Evolutionary conservation across 140 eudicot genomes (phyloP), one percentile per base, ranked within the genome.

Genomic region (Eryngium alpinum): DNA sequence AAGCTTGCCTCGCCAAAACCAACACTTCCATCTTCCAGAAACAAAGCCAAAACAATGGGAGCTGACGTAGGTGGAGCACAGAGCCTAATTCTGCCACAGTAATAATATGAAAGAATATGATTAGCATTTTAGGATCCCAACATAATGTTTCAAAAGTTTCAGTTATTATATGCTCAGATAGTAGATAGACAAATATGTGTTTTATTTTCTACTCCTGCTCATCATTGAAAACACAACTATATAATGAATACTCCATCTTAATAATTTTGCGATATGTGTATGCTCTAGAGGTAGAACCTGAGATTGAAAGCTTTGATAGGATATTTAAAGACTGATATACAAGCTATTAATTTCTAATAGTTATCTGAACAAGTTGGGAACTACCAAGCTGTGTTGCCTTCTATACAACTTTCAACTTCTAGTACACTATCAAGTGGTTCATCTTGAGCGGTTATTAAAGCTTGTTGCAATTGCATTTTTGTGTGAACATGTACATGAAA

Each of bases 1-100:
- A 52, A 78, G 71, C 84, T 84, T 78, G 91, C 99, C 97, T 96
- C 99, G 73, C 99, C 99, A 76, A 85, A 85, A 75, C 99, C 99
- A 78, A 77, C 78, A 83, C 88, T 90, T 84, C 99, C 99, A 88
- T 91, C 96, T 83, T 91, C 93, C 79, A 96, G 96, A 79, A 74
- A 75, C 85, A 96, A 60, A 53, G 89, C 87, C 84, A 96, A 51
- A 80, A 96, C 84, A 65, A 77, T 71, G 77, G 89, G 86, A 83
- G 91, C 80, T 84, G 99, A 85, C 69, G 98, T 93, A 33, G 94
- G 85, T 77, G 99, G 97, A 69, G 97, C 91, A 63, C 81, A 79
- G 52, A 96, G 96, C 84, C 86, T 90, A 83, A 93, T 83, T 81
- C 99, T 96, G 92, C 67, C 82, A 86, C 38, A 69, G 75, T 27